A percentile compares a stretch with the other conserved stretches of the same genome.
These are phyloP conservation scores for Puccinia horiana DNA, from an alignment of 1,284 basidiomycete genomes.

Conservation along the genomic window DNA sequence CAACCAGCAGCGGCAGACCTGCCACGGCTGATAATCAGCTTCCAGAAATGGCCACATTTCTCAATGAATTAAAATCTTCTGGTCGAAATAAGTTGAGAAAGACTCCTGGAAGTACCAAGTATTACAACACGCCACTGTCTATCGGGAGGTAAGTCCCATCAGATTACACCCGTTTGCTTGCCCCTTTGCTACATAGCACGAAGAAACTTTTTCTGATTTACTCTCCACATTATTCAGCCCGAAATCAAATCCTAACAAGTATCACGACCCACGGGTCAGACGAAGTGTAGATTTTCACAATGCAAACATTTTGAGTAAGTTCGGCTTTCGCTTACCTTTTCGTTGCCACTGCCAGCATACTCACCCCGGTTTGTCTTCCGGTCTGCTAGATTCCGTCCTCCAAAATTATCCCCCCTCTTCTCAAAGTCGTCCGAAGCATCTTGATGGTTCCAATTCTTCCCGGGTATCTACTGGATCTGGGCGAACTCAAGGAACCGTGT, in stretches of 20 bases:
- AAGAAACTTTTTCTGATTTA: background rate
- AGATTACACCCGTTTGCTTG: background rate
- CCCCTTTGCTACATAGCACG: background rate
- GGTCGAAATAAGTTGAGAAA: conserved; percentile 41
- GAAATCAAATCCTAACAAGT: background rate
- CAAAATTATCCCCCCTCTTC: conserved; percentile 24
- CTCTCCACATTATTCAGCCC: background rate
- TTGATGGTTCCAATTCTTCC: background rate
- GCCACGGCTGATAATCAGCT: background rate
- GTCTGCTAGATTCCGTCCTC: conserved; percentile 6
- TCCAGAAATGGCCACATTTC: conserved; percentile 36
- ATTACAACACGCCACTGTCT: conserved; percentile 29
- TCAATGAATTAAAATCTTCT: conserved; percentile 43
- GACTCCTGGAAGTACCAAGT: conserved; percentile 37
- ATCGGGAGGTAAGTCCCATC: conserved; percentile 29
- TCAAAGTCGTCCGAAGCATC: conserved; percentile 11
- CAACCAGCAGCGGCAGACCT: conserved; percentile 15
- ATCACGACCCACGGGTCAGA: background rate
- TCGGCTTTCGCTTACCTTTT: background rate
- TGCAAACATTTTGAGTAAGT: conserved; percentile 31
- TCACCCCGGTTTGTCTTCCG: background rate
- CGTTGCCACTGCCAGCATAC: background rate
- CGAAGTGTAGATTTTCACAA: conserved; percentile 38
- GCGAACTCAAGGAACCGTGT: background rate
- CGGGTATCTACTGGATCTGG: background rate